These are phyloP conservation scores for Plasmodium billcollinsi DNA, from an alignment of 169 alveolate species.

Conservation along the genomic window DNA sequence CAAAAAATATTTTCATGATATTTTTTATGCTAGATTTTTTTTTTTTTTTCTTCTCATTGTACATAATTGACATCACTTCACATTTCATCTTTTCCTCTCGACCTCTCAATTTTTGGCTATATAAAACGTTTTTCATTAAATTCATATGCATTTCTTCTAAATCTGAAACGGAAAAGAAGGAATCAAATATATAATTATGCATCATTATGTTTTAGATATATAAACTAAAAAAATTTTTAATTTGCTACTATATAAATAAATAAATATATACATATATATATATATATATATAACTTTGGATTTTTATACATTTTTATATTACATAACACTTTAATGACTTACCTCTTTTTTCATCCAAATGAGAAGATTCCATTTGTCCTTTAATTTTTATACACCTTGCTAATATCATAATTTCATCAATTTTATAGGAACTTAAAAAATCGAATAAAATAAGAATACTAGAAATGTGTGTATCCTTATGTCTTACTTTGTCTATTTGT, in stretches of 20 bases:
- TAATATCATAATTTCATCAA: constrained; percentile 25
- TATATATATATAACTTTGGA: background rate
- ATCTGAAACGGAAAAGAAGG: background rate
- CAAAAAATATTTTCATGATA: constrained; percentile 23
- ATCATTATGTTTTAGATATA: background rate
- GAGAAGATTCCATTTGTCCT: background rate
- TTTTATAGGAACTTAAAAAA: constrained; percentile 54
- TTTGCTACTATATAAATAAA: background rate
- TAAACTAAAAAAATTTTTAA: background rate
- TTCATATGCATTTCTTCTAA: constrained; percentile 10
- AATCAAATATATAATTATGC: background rate
- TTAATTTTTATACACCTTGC: background rate
- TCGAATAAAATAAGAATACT: constrained; percentile 1
- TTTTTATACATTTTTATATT: background rate
- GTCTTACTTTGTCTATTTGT: constrained; percentile 3
- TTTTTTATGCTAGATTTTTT: constrained; percentile 23
- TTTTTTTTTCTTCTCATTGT: constrained; percentile 43
- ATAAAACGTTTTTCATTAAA: constrained; percentile 5
- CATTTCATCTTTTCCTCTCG: constrained; percentile 14
- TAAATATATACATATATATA: background rate
- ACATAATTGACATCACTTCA: constrained; percentile 17
- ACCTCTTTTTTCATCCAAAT: constrained; percentile 5
- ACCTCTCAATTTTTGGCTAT: constrained; percentile 4
- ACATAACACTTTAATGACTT: background rate
- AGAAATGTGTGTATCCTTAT: background rate